Evolutionary conservation across 257 asterid species (phyloP).

Genomic region (Fraxinus pennsylvanica): DNA sequence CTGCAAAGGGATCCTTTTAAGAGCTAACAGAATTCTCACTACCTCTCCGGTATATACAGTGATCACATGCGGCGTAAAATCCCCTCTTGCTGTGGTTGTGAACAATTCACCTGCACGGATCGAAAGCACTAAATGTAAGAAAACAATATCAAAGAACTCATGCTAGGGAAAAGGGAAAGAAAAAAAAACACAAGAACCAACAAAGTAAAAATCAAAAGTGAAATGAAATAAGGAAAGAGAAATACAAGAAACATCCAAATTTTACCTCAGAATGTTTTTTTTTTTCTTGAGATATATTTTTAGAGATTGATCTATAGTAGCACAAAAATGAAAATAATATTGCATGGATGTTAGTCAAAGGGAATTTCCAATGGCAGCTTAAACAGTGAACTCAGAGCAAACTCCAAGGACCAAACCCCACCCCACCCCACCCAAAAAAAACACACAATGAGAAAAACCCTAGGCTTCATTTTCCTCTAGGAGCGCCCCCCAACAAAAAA

Average conservation of each 20-base stretch:
- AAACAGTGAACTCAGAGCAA: not conserved
- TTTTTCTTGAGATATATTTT: not conserved
- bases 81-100: constrained; percentile 79
- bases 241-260: not conserved
- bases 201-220: not conserved
- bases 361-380: not conserved
- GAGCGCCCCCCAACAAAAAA: too few relatives aligned
- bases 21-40: constrained; percentile 16
- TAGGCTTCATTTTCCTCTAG: not conserved
- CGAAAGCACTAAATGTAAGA: not conserved
- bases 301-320: not conserved
- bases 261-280: not conserved
- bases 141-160: not conserved
- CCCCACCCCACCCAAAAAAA: not conserved
- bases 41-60: constrained; percentile 87
- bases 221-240: not conserved
- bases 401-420: not conserved
- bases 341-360: not conserved
- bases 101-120: constrained; percentile 68
- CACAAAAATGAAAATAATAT: not conserved
- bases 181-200: not conserved
- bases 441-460: not conserved
- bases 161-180: too few relatives aligned
- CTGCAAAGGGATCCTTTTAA: constrained; percentile 7
- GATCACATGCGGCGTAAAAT: constrained; percentile 83